Base-by-base conservation (phyloP, 2,329 filamentous ascomycete species). In the Penicillium frequentans region DNA sequence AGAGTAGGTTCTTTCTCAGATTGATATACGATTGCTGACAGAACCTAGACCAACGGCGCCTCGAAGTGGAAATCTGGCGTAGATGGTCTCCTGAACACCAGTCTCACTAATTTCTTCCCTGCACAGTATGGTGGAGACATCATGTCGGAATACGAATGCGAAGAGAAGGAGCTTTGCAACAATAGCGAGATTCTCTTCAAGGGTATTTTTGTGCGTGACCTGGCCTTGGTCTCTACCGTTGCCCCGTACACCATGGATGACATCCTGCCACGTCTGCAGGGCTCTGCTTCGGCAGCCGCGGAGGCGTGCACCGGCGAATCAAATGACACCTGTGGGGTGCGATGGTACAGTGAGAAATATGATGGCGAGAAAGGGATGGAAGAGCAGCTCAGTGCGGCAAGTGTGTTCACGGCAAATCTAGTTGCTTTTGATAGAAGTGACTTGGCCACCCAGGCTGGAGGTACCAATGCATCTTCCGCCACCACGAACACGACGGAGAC, bases 181-280 rank as follows among this genome's bases (percentile, higher is more conserved):
- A 79, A 82, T 45, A 89, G 91, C 66, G 88, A 90, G 79, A 71
- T 84, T 53, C 84, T 83, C 1, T 91, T 88, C 81, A 90, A 90
- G 74, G 87, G 87, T 43, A 86, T 86, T 62, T 77, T 90, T 16
- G 81, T 85, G 63, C 82, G 86, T 77, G 46, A 31, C 10, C 33
- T 90, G 63, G 79, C 84, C 2, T 77, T 81, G 24, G 79, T 82
- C 1, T 81, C 83, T 4, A 80, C 86, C 64, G 56, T 90, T n/a
- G 87, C 84, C 0, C 87, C 88, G 0, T 81, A 81, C 53, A 86
- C 82, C 1, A 69, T 70, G n/a, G 72, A 79, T 0, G 75, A 70
- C 31, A 85, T 91, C 61, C 74, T 83, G 52, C 81, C 84, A 1
- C 78, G 83, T 27, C 77, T 91, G 11, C 74, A 77, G 50, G 81